A percentile compares a stretch with the other conserved stretches of the same genome.
Conservation (phyloP, 1,284 basidiomycete genomes). For the Puccinia polysora region DNA sequence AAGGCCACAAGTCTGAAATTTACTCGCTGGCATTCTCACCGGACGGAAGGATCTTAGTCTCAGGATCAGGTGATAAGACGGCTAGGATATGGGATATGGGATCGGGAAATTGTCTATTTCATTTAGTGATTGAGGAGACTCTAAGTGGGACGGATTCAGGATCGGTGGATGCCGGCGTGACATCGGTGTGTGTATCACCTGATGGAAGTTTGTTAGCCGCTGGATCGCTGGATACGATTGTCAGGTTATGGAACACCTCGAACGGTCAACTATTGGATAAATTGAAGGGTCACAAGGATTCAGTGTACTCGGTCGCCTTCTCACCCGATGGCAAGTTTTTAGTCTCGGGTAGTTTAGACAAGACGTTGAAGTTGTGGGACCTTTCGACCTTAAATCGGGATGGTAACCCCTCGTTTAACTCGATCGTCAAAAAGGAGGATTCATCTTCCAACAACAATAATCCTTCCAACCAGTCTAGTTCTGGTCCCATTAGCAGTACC, state of each 20-base stretch:
- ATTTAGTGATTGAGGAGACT: conserved; percentile 38
- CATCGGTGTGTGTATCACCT: conserved; percentile 70
- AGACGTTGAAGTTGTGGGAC: conserved; percentile 83
- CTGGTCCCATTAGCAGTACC: too few species aligned
- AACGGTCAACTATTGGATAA: conserved; percentile 69
- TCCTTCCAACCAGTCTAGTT: too few species aligned
- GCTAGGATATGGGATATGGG: conserved; percentile 83
- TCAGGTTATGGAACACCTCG: conserved; percentile 77
- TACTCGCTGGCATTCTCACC: conserved; percentile 81
- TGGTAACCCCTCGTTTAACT: conserved; percentile 46
- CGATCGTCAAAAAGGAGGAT: conserved; percentile 55
- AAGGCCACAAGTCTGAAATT: conserved; percentile 83
- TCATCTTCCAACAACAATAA: too few species aligned
- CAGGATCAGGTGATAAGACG: conserved; percentile 81
- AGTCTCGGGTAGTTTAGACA: conserved; percentile 77
- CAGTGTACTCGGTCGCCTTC: conserved; percentile 78
- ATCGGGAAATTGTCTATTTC: conserved; percentile 59
- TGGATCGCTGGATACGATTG: conserved; percentile 74
- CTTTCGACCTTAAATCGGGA: conserved; percentile 58
- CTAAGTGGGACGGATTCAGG: conserved; percentile 9
- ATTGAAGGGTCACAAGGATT: conserved; percentile 74
- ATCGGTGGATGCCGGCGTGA: conserved; percentile 48
- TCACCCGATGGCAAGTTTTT: conserved; percentile 72
- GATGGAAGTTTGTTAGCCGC: conserved; percentile 76
- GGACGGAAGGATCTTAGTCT: conserved; percentile 77